Conservation (phyloP, 495 filamentous ascomycete genomes). For the Aspergillus bridgeri region DNA sequence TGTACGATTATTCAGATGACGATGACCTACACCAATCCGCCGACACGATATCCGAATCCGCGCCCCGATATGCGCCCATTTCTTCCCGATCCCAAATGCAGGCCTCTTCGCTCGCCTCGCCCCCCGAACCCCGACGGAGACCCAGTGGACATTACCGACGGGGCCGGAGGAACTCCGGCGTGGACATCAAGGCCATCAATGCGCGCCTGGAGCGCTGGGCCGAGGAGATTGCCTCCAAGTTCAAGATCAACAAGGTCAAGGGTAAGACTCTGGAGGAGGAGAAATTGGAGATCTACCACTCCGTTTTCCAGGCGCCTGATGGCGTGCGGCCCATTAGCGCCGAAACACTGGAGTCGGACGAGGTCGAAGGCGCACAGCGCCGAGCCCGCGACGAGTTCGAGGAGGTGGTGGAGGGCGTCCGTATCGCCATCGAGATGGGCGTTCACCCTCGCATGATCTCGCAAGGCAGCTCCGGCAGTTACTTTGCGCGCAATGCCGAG, state of each 20-base stretch:
- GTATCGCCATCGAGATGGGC: slow-evolving; percentile 82
- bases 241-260: slow-evolving; percentile 81
- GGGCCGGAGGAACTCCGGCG: slow-evolving; percentile 75
- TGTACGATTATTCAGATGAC: slow-evolving; percentile 69
- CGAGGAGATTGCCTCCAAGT: slow-evolving; percentile 95
- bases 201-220: slow-evolving; percentile 94
- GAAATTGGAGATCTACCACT: slow-evolving; percentile 92
- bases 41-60: slow-evolving; percentile 57
- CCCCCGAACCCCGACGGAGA: slow-evolving; percentile 43
- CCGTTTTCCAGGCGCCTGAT: slow-evolving; percentile 90
- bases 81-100: slow-evolving; percentile 50
- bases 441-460: slow-evolving; percentile 94
- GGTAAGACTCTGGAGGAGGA: slow-evolving; percentile 76
- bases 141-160: slow-evolving; percentile 49
- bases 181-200: slow-evolving; percentile 99
- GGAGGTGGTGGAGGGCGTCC: slow-evolving; percentile 83
- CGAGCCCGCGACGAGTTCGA: slow-evolving; percentile 82
- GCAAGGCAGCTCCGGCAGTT: slow-evolving; percentile 94
- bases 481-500: slow-evolving; percentile 88
- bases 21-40: slow-evolving; percentile 55
- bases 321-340: slow-evolving; percentile 72
- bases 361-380: slow-evolving; percentile 49
- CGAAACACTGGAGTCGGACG: slow-evolving; percentile 64
- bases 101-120: slow-evolving; percentile 36
- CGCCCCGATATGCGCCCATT: slow-evolving; percentile 68